Base-by-base conservation (phyloP, 257 asterid species). In the Haberlea rhodopensis region DNA sequence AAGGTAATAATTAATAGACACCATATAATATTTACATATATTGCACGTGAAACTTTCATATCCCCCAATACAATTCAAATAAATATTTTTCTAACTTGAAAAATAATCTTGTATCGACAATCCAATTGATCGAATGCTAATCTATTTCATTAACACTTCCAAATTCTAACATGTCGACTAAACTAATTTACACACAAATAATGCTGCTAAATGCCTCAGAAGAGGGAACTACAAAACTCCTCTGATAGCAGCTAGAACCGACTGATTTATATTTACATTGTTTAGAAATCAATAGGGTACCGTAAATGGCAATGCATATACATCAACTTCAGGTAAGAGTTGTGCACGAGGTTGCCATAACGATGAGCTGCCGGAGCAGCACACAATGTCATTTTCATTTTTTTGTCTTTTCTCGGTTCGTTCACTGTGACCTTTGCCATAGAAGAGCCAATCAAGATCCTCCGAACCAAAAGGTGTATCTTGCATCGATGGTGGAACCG, bases 391-490 rank as follows among this genome's bases (percentile, higher is more conserved):
- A 29, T 22, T 58, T 53, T 65, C 61, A 37, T 64, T 5, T 10
- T 28, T 20, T 32, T 5, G 25, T 34, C 26, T 71, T 53, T 66
- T 73, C 74, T 77, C 82, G 0, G 72, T 28, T 0, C 15, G 51
- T 9, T 13, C 52, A 6, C 32, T 57, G 20, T 53, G 40, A n/a
- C 49, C 53, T 70, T 71, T 76, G 34, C 75, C 61, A 3, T 40
- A 59, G 57, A 76, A 63, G 45, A 88, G 82, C 98, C 96, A 88
- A 16, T 81, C 86, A 0, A 66, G 73, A 60, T 85, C 94, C 5
- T 75, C 81, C 0, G 28, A 40, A 5, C 31, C 60, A 32, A 7
- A 61, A 23, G 13, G n/a, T 20, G 48, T 28, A 2, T 19, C 63
- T 3, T 29, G 63, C 55, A 32, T n/a, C 22, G 54, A 65, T 18